Evolutionary conservation across 2,329 filamentous ascomycete genomes (phyloP).

Genomic region (Chrysoporthe deuterocubensis): DNA sequence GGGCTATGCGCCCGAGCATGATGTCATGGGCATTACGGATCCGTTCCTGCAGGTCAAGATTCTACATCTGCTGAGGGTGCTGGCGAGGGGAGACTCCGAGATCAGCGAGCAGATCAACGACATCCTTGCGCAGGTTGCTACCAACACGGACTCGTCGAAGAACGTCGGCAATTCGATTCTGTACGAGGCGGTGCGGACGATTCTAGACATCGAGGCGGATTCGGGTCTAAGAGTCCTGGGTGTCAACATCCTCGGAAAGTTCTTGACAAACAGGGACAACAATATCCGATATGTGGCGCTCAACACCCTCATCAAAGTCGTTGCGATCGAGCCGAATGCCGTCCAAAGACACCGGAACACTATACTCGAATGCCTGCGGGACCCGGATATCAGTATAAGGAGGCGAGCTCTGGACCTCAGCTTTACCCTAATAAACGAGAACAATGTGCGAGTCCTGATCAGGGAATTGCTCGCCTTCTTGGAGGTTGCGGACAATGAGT

Average conservation of each 20-base stretch:
- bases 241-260: slow-evolving; percentile 98
- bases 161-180: slow-evolving; percentile 98
- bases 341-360: slow-evolving; percentile 97
- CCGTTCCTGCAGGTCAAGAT: slow-evolving; percentile 98
- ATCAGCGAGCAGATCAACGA: slow-evolving; percentile 98
- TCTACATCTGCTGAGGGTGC: slow-evolving; percentile 79
- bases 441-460: slow-evolving; percentile 91
- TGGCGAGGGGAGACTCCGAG: slow-evolving; percentile 82
- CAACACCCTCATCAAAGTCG: slow-evolving; percentile 97
- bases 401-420: slow-evolving; percentile 94
- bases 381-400: slow-evolving; percentile 97
- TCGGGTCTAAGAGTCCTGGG: slow-evolving; percentile 91
- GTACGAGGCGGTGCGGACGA: slow-evolving; percentile 95
- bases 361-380: slow-evolving; percentile 91
- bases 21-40: slow-evolving; percentile 97
- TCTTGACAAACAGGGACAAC: slow-evolving; percentile 97
- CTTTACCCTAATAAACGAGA: slow-evolving; percentile 97
- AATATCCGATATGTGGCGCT: slow-evolving; percentile 98
- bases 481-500: slow-evolving; percentile 96
- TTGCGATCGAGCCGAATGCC: slow-evolving; percentile 96
- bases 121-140: slow-evolving; percentile 94
- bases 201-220: slow-evolving; percentile 97
- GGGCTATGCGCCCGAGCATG: slow-evolving; percentile 95
- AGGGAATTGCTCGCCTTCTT: slow-evolving; percentile 92
- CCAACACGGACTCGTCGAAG: slow-evolving; percentile 96